Evolutionary conservation across 495 filamentous ascomycete genomes (phyloP).

Genomic region (Neurospora cerealis): DNA sequence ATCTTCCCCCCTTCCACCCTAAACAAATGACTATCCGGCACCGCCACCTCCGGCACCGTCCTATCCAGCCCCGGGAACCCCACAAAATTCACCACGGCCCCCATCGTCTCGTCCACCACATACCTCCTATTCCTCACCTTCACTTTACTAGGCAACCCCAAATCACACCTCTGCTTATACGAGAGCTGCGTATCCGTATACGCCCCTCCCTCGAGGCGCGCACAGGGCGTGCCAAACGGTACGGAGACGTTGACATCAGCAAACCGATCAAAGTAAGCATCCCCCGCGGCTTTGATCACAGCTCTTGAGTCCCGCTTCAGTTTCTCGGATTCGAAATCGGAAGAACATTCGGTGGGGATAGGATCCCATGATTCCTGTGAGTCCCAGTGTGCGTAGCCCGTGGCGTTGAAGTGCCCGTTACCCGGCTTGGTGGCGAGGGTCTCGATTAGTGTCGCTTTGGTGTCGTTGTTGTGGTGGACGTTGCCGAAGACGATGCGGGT

Average conservation of each 20-base stretch:
- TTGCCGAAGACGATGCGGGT: constrained; percentile 31
- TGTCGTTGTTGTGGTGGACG: constrained; percentile 4
- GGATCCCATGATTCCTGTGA: constrained; percentile 32
- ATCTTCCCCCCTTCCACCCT: constrained; percentile 27
- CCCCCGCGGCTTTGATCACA: constrained; percentile 24
- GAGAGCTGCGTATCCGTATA: constrained; percentile 21
- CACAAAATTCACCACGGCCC: constrained; percentile 23
- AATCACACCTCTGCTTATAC: constrained; percentile 19
- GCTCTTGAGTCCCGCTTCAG: constrained; percentile 19
- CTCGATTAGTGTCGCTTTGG: constrained; percentile 28
- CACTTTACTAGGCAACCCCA: constrained; percentile 20
- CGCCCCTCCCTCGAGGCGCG: constrained; percentile 27
- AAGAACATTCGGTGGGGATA: constrained; percentile 24
- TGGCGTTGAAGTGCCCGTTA: constrained; percentile 42
- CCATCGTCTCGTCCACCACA: constrained; percentile 27
- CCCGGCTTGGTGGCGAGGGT: constrained; percentile 33
- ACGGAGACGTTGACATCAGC: constrained; percentile 18
- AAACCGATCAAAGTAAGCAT: constrained; percentile 30
- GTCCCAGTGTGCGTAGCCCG: constrained; percentile 33
- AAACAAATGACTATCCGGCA: constrained; percentile 27
- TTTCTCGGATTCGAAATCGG: neutral
- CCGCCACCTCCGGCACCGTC: constrained; percentile 10
- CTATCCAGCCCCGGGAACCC: constrained; percentile 24
- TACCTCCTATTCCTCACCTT: constrained; percentile 23
- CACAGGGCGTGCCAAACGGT: constrained; percentile 22